Conservation (phyloP, 73 alveolate species). For the Breviolum minutum region DNA sequence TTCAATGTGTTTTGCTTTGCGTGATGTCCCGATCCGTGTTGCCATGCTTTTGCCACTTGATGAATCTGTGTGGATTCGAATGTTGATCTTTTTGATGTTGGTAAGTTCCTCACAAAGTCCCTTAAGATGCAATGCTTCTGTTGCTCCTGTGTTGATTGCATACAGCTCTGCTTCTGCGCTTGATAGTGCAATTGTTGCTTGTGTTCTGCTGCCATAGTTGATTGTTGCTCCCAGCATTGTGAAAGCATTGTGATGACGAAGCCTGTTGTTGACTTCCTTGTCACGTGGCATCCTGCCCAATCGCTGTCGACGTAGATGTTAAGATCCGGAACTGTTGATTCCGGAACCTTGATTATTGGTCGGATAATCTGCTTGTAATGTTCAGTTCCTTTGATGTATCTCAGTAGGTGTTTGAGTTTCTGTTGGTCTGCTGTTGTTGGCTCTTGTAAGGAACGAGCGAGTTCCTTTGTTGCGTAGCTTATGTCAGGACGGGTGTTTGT, state of each 20-base stretch:
- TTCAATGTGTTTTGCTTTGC: no score
- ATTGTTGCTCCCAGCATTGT: not conserved
- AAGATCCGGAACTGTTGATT: not conserved
- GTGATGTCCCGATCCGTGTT: no score
- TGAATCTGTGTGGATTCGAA: no score
- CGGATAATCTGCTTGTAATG: not conserved
- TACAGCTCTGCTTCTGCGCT: no score
- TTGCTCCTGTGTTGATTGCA: no score
- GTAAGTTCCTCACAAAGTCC: no score
- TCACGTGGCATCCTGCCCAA: not conserved
- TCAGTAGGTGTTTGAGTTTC: not conserved
- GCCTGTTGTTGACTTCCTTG: not conserved
- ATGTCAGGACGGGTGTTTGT: not conserved
- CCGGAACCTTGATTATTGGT: not conserved
- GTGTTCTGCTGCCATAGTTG: not conserved
- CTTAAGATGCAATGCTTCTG: no score
- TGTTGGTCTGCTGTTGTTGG: not conserved
- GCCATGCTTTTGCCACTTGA: no score
- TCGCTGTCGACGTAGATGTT: no score
- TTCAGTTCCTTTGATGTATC: constrained; percentile 1
- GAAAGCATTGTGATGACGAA: not conserved
- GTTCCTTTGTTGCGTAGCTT: not conserved
- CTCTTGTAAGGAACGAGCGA: not conserved
- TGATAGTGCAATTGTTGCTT: no score
- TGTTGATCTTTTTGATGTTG: no score